These are phyloP conservation scores for Sisymbrium irio DNA, from an alignment of 345 rosid species.

Conservation along the genomic window DNA sequence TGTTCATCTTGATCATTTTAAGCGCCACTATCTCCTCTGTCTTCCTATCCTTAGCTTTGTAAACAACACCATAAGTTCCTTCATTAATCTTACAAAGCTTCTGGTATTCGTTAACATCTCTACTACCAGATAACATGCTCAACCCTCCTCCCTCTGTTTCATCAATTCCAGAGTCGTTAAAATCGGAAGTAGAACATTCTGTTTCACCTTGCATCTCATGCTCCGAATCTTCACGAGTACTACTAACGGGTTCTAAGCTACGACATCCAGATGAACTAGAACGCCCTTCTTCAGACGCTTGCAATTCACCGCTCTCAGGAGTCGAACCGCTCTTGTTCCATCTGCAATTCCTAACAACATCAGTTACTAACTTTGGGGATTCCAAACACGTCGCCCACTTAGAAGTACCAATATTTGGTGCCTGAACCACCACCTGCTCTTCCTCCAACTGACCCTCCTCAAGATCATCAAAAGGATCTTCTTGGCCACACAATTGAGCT, in stretches of 20 bases:
- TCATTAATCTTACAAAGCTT: conserved; percentile 73
- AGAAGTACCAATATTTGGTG: conserved; percentile 55
- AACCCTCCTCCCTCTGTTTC: conserved; percentile 42
- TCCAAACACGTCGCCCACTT: conserved; percentile 70
- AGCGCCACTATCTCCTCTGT: conserved; percentile 74
- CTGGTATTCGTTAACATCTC: conserved; percentile 70
- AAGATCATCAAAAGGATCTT: conserved; percentile 46
- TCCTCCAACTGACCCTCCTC: conserved; percentile 65
- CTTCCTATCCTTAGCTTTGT: conserved; percentile 72
- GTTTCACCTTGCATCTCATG: conserved; percentile 30
- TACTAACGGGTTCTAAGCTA: conserved; percentile 19
- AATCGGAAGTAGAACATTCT: conserved; percentile 15
- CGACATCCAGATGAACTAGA: conserved; percentile 25
- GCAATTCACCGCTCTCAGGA: conserved; percentile 52
- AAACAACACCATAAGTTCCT: conserved; percentile 90
- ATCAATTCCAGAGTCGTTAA: conserved; percentile 31
- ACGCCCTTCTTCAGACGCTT: conserved; percentile 28
- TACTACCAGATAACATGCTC: conserved; percentile 63
- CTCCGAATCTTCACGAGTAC: conserved; percentile 30
- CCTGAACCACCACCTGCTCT: conserved; percentile 33
- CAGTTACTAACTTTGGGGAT: conserved; percentile 29
- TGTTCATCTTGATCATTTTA: conserved; percentile 75
- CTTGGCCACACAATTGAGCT: neutral
- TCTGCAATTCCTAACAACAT: conserved; percentile 20
- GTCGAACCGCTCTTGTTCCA: conserved; percentile 29